Conservation (phyloP, 2,329 filamentous ascomycete species). For the Apiospora sp. region DNA sequence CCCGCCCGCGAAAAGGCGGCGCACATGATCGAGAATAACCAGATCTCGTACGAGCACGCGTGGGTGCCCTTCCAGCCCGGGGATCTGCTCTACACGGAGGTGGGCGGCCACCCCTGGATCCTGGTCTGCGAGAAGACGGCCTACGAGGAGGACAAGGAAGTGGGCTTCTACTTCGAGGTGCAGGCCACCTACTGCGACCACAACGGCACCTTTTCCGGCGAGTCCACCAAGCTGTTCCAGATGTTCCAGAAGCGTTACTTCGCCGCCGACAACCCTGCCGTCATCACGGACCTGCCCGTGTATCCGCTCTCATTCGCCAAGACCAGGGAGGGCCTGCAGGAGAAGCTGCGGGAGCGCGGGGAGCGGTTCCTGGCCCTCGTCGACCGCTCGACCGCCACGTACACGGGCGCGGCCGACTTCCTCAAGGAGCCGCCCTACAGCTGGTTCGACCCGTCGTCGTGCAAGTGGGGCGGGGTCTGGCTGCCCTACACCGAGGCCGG, state of each 20-base stretch:
- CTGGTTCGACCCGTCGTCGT: conserved; percentile 32
- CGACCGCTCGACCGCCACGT: conserved; percentile 33
- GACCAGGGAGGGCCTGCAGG: conserved; percentile 35
- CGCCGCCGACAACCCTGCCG: conserved; percentile 35
- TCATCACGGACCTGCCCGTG: conserved; percentile 36
- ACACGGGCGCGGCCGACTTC: conserved; percentile 38
- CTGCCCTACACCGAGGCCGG: conserved; percentile 40
- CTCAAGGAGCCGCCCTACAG: conserved; percentile 36
- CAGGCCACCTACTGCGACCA: conserved; percentile 38
- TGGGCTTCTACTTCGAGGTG: conserved; percentile 38
- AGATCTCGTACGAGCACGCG: conserved; percentile 37
- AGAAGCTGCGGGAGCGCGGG: conserved; percentile 33
- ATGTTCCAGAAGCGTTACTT: conserved; percentile 36
- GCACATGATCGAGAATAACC: conserved; percentile 36
- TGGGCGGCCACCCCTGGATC: conserved; percentile 38
- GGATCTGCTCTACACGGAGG: conserved; percentile 34
- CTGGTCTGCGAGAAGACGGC: conserved; percentile 36
- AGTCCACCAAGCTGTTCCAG: conserved; percentile 29
- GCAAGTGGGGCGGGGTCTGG: conserved; percentile 35
- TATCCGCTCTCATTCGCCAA: conserved; percentile 36
- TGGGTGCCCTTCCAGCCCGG: conserved; percentile 41
- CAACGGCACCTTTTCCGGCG: conserved; percentile 34
- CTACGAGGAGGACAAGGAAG: conserved; percentile 33
- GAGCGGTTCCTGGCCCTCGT: conserved; percentile 36
- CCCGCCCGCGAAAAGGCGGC: background rate